These are phyloP conservation scores for Colletotrichum spaethianum DNA, from an alignment of 2,329 filamentous ascomycete genomes.

Conservation along the genomic window DNA sequence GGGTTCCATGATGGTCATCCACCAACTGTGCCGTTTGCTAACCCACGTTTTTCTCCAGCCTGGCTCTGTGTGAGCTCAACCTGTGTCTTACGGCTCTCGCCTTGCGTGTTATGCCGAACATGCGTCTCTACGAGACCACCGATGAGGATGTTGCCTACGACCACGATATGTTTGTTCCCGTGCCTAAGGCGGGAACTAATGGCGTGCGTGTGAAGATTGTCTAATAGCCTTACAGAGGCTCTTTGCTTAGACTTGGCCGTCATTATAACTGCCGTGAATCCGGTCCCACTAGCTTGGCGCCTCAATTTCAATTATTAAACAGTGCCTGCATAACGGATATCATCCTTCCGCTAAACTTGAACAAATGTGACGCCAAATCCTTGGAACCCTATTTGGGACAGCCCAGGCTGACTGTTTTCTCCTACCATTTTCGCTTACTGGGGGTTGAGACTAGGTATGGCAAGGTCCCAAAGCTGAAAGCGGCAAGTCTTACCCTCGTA, in stretches of 20 bases:
- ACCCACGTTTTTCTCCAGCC: constrained; percentile 29
- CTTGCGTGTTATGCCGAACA: constrained; percentile 45
- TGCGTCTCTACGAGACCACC: constrained; percentile 49
- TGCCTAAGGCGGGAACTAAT: constrained; percentile 36
- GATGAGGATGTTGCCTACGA: constrained; percentile 48
- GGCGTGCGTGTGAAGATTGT: constrained; percentile 34
- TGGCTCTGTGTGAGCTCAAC: constrained; percentile 47
- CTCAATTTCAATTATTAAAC: not conserved
- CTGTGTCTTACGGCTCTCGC: constrained; percentile 43
- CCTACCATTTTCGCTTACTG: not conserved
- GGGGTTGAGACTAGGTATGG: not conserved
- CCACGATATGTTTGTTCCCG: constrained; percentile 47
- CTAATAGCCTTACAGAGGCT: not conserved
- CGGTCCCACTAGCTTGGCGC: not conserved
- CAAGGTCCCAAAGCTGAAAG: not conserved
- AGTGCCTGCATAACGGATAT: not conserved
- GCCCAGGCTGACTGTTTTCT: not conserved
- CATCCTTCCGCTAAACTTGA: not conserved
- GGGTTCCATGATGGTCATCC: not conserved
- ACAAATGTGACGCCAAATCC: not conserved
- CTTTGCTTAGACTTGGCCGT: not conserved
- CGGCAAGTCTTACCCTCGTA: not conserved
- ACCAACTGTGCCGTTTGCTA: constrained; percentile 5
- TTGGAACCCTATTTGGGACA: not conserved
- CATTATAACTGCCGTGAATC: not conserved